Conservation (phyloP, 345 rosid genomes). For the Geranium rotundifolium region DNA sequence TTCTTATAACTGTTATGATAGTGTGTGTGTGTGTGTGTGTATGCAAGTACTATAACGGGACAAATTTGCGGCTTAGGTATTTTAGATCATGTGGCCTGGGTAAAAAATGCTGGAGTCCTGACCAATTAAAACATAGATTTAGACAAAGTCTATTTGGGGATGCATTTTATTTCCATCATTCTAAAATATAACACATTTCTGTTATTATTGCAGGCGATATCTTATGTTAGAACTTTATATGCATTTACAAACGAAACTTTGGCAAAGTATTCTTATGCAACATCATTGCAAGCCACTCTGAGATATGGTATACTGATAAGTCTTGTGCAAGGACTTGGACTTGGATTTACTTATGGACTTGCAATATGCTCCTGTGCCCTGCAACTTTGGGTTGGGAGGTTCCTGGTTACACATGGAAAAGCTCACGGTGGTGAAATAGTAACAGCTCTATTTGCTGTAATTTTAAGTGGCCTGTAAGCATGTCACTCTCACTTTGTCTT, state of each 20-base stretch:
- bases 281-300: conserved; percentile 90
- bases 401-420: conserved; percentile 39
- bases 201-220: conserved; percentile 61
- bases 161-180: too few relatives aligned
- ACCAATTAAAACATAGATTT: too few relatives aligned
- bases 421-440: conserved; percentile 91
- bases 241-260: conserved; percentile 96
- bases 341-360: conserved; percentile 97
- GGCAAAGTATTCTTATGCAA: conserved; percentile 96
- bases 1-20: too few relatives aligned
- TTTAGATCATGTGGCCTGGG: too few relatives aligned
- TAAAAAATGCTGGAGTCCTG: too few relatives aligned
- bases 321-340: conserved; percentile 99
- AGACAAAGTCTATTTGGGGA: too few relatives aligned
- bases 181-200: too few relatives aligned
- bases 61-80: too few relatives aligned
- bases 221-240: conserved; percentile 76
- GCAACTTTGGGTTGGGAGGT: conserved; percentile 91
- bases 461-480: conserved; percentile 98
- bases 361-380: conserved; percentile 95
- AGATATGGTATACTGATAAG: conserved; percentile 88
- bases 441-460: conserved; percentile 81
- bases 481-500: conserved; percentile 15
- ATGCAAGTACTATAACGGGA: too few relatives aligned
- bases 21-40: too few relatives aligned